Evolutionary conservation across 768 basidiomycete species (phyloP), one percentile per base, ranked within the genome.

Genomic region (Boletellus sp.): DNA sequence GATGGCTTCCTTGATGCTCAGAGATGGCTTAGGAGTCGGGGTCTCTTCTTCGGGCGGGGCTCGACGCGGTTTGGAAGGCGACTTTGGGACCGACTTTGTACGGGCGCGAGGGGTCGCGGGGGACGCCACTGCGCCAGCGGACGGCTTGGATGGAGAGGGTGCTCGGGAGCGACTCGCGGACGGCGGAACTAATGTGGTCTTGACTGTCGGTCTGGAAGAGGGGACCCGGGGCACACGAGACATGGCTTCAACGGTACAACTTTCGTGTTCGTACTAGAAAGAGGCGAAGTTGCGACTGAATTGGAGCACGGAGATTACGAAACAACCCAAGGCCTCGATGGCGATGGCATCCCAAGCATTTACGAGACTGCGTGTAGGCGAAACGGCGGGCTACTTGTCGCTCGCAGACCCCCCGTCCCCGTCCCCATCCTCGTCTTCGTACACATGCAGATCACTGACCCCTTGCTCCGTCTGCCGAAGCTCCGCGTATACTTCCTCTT

Each of bases 1-100:
- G 61, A 92, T 90, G 13, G 83, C 85, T 53, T 90, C 90, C 57
- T 83, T 83, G 54, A 90, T 77, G 60, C 78, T 88, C 26, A 78
- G 50, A 33, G 64, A 55, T 35, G 38, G 1, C 45, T 68, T 74
- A 15, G 71, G 56, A 16, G 76, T 50, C 32, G 56, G 64, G 7
- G 59, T 42, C 22, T 61, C 60, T 51, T 51, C 57, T 47, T 56
- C 59, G 28, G 53, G 56, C 1, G 53, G 57, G 42, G 57, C 46
- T 28, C 66, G 56, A 23, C 68, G 66, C 12, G 59, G 16, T 42
- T 68, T 69, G n/a, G 64, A 57, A 26, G 70, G 63, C 5, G 70
- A 70, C 46, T 70, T 71, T 0, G 69, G 69, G 22, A 63, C 49
- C 9, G 71, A 72, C 54, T 72, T 72, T 39, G 70, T 71, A 40